phyloP scores from a whole-genome alignment of 2,329 filamentous ascomycete genomes.

The Fusarium tuaranense region DNA sequence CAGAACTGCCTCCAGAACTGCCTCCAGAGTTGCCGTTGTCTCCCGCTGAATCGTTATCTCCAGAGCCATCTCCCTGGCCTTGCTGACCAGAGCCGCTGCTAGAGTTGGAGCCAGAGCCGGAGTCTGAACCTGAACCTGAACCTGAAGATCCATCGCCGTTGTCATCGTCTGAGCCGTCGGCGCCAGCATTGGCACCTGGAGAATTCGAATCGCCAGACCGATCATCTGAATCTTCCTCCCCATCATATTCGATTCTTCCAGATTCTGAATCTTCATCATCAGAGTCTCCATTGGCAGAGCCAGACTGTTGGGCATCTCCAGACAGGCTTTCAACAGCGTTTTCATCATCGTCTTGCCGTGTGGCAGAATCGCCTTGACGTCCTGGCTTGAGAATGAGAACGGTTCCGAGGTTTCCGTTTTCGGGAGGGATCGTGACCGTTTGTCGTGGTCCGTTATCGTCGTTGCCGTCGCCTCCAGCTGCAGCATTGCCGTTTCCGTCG shows the following conservation, averaged over 20 bases:
- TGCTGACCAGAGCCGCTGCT: neutral
- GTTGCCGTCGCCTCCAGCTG: neutral
- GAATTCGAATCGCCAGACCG: neutral
- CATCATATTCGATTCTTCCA: neutral
- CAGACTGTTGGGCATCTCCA: neutral
- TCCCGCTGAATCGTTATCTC: neutral
- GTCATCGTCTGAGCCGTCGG: neutral
- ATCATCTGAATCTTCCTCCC: neutral
- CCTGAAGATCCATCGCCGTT: neutral
- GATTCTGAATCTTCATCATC: neutral
- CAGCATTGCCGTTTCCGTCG: neutral
- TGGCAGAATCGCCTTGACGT: neutral
- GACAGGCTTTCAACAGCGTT: neutral
- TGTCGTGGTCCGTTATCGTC: constrained; percentile 4
- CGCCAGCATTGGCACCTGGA: neutral
- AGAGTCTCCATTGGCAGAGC: neutral
- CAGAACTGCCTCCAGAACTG: neutral
- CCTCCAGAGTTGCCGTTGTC: neutral
- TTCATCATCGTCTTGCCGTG: neutral
- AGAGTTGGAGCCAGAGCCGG: neutral
- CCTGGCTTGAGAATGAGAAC: constrained; percentile 20
- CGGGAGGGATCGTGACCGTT: constrained; percentile 19
- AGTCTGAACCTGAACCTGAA: neutral
- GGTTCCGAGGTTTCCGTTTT: constrained; percentile 22
- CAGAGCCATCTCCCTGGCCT: constrained; percentile 4